Conservation (phyloP, 1,284 basidiomycete genomes). For the Amylostereum areolatum region DNA sequence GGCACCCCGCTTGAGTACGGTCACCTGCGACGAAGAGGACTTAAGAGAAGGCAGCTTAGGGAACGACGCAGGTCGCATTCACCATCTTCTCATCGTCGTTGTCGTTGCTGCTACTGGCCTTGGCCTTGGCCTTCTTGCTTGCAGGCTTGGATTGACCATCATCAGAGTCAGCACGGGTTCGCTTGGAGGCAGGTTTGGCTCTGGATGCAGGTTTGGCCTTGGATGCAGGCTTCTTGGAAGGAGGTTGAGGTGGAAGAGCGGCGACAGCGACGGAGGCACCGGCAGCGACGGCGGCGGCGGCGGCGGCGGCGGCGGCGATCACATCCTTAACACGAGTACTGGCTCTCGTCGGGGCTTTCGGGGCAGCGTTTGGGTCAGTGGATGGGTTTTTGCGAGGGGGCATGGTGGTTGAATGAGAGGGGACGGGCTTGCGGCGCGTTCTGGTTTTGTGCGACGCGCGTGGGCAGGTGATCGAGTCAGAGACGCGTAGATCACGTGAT, state of each 20-base stretch:
- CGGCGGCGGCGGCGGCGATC: constrained; percentile 7
- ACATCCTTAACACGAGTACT: constrained; percentile 8
- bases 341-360: constrained; percentile 6
- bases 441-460: too few species aligned
- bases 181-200: constrained; percentile 14
- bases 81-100: constrained; percentile 28
- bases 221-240: constrained; percentile 16
- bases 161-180: constrained; percentile 15
- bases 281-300: not conserved
- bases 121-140: constrained; percentile 32
- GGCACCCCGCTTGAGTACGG: constrained; percentile 51
- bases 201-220: constrained; percentile 14
- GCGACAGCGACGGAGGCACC: too few species aligned
- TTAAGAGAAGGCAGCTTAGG: constrained; percentile 4
- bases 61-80: constrained; percentile 3
- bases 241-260: too few species aligned
- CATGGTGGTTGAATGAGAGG: constrained; percentile 13
- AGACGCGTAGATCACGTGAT: too few species aligned
- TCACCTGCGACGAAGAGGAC: constrained; percentile 33
- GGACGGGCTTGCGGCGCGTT: too few species aligned
- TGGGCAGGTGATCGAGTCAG: too few species aligned
- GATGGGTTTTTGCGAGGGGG: constrained; percentile 25
- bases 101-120: constrained; percentile 9
- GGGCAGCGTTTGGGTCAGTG: constrained; percentile 1
- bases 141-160: constrained; percentile 23